Evolutionary conservation across 345 rosid species (phyloP).

Genomic region (Populus simonii): DNA sequence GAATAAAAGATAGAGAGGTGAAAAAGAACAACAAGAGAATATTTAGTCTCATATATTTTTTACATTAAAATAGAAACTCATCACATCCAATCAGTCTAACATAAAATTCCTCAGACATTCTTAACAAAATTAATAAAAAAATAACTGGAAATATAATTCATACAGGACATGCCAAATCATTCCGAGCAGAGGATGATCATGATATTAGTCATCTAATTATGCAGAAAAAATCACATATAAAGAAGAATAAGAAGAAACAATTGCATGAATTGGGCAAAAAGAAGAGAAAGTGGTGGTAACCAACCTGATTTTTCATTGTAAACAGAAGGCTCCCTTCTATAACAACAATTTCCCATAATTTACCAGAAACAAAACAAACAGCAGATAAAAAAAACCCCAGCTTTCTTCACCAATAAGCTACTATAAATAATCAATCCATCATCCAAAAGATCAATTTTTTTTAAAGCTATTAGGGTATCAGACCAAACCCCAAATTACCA

Average conservation of each 20-base stretch:
- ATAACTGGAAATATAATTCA: background rate
- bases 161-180: background rate
- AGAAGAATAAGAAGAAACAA: background rate
- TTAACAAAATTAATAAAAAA: background rate
- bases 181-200: background rate
- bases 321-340: conserved; percentile 64
- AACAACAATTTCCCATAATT: conserved; percentile 84
- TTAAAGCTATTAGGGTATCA: conserved; percentile 7
- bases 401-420: conserved; percentile 14
- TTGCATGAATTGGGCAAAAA: background rate
- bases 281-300: background rate
- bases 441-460: conserved; percentile 14
- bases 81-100: background rate
- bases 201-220: no score
- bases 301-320: conserved; percentile 89
- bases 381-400: background rate
- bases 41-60: background rate
- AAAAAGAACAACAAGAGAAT: background rate
- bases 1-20: background rate
- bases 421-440: conserved; percentile 10
- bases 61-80: background rate
- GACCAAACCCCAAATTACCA: conserved; percentile 14
- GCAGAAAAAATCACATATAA: background rate
- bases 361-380: conserved; percentile 7
- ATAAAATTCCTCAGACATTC: background rate